A percentile compares a stretch with the other conserved stretches of the same genome.
Evolutionary conservation across 2,329 filamentous ascomycete genomes (phyloP).

Genomic region (Dothideomycetes sp.): DNA sequence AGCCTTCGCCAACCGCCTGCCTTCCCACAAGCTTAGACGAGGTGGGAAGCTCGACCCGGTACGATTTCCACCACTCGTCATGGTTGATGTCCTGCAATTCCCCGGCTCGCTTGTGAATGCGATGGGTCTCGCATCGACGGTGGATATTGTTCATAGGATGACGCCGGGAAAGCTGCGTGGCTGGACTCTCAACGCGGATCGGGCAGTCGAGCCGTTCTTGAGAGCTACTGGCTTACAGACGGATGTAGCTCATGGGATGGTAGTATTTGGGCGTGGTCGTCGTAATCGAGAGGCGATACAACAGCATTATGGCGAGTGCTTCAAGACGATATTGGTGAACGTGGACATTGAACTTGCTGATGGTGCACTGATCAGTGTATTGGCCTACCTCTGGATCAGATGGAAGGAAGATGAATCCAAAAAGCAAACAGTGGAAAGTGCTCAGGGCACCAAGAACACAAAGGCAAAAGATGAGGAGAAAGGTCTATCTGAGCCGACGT

Average conservation of each 20-base stretch:
- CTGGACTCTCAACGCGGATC: not conserved
- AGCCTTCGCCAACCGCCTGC: conserved; percentile 17
- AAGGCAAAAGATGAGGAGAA: too few relatives aligned
- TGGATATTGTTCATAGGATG: conserved; percentile 22
- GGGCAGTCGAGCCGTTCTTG: not conserved
- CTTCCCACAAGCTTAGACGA: conserved; percentile 26
- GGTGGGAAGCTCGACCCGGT: conserved; percentile 42
- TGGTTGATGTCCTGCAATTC: conserved; percentile 38
- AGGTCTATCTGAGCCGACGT: too few relatives aligned
- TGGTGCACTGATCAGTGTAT: too few relatives aligned
- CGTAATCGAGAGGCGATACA: not conserved
- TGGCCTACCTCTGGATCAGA: too few relatives aligned
- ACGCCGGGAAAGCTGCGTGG: conserved; percentile 2
- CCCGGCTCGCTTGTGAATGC: conserved; percentile 29
- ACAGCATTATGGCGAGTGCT: not conserved
- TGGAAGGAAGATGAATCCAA: too few relatives aligned
- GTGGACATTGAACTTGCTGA: not conserved
- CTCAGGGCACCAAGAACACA: too few relatives aligned
- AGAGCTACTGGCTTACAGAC: not conserved
- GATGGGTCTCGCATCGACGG: conserved; percentile 26
- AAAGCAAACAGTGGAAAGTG: too few relatives aligned
- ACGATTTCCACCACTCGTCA: conserved; percentile 44
- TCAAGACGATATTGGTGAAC: not conserved
- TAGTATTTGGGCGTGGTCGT: not conserved
- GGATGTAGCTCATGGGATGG: not conserved